These are phyloP conservation scores for Cytospora chrysosperma DNA, from an alignment of 2,329 filamentous ascomycete genomes.

Conservation along the genomic window DNA sequence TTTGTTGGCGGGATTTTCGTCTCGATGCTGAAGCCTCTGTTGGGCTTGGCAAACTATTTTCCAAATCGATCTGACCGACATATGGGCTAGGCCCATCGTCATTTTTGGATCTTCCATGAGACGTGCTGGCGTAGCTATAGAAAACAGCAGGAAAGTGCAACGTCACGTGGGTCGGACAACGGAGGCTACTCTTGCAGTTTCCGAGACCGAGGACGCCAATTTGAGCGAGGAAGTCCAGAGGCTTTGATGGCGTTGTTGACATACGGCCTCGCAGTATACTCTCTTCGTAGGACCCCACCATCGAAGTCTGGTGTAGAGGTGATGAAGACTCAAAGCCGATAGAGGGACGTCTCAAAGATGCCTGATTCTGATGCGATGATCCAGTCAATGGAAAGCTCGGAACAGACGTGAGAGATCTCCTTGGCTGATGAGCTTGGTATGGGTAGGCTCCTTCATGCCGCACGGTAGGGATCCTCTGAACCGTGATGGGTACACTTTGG, in stretches of 20 bases:
- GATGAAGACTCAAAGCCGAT: slow-evolving; percentile 67
- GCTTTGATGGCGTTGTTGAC: slow-evolving; percentile 93
- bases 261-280: slow-evolving; percentile 92
- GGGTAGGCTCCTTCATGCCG: slow-evolving; percentile 61
- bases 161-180: slow-evolving; percentile 86
- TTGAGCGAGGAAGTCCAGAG: slow-evolving; percentile 88
- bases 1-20: slow-evolving; percentile 40
- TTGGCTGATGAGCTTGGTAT: slow-evolving; percentile 77
- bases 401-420: slow-evolving; percentile 69
- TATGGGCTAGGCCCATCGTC: slow-evolving; percentile 94
- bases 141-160: slow-evolving; percentile 93
- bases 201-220: slow-evolving; percentile 91
- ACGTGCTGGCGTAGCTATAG: slow-evolving; percentile 80
- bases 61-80: slow-evolving; percentile 87
- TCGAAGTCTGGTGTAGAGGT: slow-evolving; percentile 82
- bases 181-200: slow-evolving; percentile 80
- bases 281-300: slow-evolving; percentile 98
- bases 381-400: slow-evolving; percentile 43
- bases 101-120: slow-evolving; percentile 59
- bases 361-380: slow-evolving; percentile 50
- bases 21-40: slow-evolving; percentile 48
- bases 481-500: slow-evolving; percentile 19
- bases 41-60: slow-evolving; percentile 66
- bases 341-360: slow-evolving; percentile 63
- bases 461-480: slow-evolving; percentile 39